Evolutionary conservation across 2,329 filamentous ascomycete genomes (phyloP).

Genomic region (Hypoxylon sp.): DNA sequence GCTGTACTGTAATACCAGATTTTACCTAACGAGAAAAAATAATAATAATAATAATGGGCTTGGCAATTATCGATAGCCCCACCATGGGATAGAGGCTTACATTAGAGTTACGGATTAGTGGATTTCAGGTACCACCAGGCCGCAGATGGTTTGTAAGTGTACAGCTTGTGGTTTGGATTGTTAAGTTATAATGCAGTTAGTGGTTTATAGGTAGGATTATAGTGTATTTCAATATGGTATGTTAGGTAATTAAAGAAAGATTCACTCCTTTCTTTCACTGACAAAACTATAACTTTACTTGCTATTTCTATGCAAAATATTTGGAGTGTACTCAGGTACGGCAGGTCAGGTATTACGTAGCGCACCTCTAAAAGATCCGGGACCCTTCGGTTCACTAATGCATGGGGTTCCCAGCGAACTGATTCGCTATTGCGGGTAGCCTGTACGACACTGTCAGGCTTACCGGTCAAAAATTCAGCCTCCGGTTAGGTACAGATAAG

Average conservation of each 20-base stretch:
- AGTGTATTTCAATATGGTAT: no score
- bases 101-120: no score
- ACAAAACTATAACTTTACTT: no score
- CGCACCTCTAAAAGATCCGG: conserved; percentile 29
- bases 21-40: not conserved
- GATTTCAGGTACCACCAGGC: conserved; percentile 19
- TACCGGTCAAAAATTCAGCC: conserved; percentile 35
- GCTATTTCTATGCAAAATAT: no score
- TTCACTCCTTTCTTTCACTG: no score
- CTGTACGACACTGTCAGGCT: conserved; percentile 31
- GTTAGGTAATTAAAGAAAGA: no score
- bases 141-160: no score
- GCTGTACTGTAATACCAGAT: not conserved
- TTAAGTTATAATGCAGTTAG: no score
- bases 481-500: conserved; percentile 34
- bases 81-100: no score
- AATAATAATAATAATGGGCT: conserved; percentile 11
- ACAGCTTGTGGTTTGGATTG: no score
- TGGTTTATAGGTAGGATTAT: no score
- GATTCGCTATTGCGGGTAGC: conserved; percentile 30
- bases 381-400: conserved; percentile 32
- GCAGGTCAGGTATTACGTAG: conserved; percentile 34
- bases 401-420: conserved; percentile 28
- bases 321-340: conserved; percentile 26
- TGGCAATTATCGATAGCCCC: conserved; percentile 29